Base-by-base conservation (phyloP, 2,329 filamentous ascomycete genomes). In the Fusarium avenaceum region DNA sequence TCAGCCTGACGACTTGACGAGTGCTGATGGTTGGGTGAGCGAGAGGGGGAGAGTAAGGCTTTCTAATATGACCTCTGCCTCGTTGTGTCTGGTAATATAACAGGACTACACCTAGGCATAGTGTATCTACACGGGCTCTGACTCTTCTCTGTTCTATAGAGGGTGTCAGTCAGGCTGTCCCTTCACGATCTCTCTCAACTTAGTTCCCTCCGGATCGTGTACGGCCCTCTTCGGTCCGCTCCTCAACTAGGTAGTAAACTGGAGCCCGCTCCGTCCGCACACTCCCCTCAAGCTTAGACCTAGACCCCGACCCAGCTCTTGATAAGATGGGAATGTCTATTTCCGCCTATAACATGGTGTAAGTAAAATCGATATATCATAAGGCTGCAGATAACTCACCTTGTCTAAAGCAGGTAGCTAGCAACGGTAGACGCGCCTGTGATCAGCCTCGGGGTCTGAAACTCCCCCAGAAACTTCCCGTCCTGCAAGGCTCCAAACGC, bases 201-300 rank as follows among this genome's bases (percentile, higher is more conserved):
- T 63, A 72, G 64, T 70, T 63, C 49, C 57, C 48, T 57, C 63
- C 68, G 63, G 70, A 58, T 72, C 65, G 67, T 42, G 58, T 58
- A 51, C 59, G 61, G 65, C 63, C 69, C 69, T 71, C 69, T 54
- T 65, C 70, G 70, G 70, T 73, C 70, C 70, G 70, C 59, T 60
- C 65, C 70, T 70, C 62, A 58, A 64, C 9, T 30, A 13, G 10
- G 63, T 59, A 57, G 53, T 58, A 58, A 53, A 49, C 57, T 71
- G 52, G 50, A 45, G 40, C 40, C 61, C 62, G 48, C 57, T 57
- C 46, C 43, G 55, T 26, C 57, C 50, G 70, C 71, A 70, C 70
- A 70, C 59, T 42, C 51, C 55, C 59, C 51, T 69, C 55, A 58
- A 65, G 57, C 40, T 52, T 52, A 30, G 46, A 46, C 51, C 49